A percentile compares a stretch with the other conserved stretches of the same genome.
Evolutionary conservation across 805 yeast species (phyloP).

Genomic region (Cyberlindnera xishuangbannaensis): DNA sequence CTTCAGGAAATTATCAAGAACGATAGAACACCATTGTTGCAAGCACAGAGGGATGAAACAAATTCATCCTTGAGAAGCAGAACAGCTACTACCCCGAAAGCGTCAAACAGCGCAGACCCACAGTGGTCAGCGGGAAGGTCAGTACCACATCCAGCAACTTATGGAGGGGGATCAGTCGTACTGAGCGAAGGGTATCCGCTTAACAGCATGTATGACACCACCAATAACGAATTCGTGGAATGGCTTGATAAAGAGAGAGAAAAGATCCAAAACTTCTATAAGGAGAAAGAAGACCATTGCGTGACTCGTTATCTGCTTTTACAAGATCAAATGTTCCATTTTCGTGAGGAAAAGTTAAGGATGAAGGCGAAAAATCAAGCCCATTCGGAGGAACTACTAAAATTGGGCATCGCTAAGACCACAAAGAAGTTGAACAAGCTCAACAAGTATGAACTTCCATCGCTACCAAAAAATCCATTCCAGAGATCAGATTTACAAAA

Average conservation of each 20-base stretch:
- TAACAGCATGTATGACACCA: conserved; percentile 27
- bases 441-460: conserved; percentile 36
- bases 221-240: conserved; percentile 42
- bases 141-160: conserved; percentile 8
- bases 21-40: conserved; percentile 23
- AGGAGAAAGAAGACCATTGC: conserved; percentile 53
- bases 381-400: conserved; percentile 10
- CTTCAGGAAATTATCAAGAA: conserved; percentile 3
- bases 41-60: conserved; percentile 1
- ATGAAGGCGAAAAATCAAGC: conserved; percentile 16
- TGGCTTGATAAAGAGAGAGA: conserved; percentile 63
- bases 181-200: conserved; percentile 9
- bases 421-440: conserved; percentile 17
- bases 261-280: conserved; percentile 59
- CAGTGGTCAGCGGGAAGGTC: too few relatives aligned
- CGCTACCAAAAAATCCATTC: conserved; percentile 27
- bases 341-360: conserved; percentile 45
- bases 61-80: background rate
- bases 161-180: conserved; percentile 15
- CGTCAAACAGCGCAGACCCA: too few relatives aligned
- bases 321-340: conserved; percentile 63
- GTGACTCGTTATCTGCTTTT: conserved; percentile 53
- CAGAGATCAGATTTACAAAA: background rate
- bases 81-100: background rate
- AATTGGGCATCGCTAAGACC: conserved; percentile 15